Evolutionary conservation across 192 early-diverging fungal species (phyloP).

Genomic region (Coemansia sp.): DNA sequence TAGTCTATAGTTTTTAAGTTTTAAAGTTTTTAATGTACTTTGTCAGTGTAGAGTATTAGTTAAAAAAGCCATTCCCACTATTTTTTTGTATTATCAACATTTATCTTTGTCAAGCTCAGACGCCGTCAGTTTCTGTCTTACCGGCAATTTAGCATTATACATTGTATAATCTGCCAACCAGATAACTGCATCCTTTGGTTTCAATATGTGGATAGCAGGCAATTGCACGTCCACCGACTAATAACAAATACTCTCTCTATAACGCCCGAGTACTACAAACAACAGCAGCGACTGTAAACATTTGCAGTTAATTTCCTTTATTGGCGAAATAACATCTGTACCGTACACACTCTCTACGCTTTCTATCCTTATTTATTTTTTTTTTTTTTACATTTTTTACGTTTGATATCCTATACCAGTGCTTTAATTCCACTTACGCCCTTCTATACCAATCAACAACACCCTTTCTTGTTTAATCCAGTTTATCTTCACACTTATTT

Average conservation of each 20-base stretch:
- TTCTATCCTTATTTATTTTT: background rate
- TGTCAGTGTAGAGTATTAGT: constrained; percentile 15
- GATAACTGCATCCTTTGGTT: background rate
- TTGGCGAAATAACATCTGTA: background rate
- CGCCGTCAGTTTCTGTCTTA: too few species aligned
- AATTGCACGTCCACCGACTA: background rate
- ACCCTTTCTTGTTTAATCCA: background rate
- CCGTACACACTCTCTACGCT: background rate
- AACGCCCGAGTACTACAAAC: background rate
- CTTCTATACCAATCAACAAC: background rate
- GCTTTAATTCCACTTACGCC: too few species aligned
- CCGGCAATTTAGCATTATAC: background rate
- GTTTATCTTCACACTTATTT: background rate
- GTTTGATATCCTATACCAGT: too few species aligned
- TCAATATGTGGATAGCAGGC: background rate
- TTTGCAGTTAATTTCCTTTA: background rate
- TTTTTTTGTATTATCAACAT: background rate
- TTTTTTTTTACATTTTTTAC: background rate
- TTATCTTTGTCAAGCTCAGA: background rate
- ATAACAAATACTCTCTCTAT: background rate
- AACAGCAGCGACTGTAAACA: background rate
- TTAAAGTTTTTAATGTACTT: constrained; percentile 16
- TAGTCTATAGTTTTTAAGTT: constrained; percentile 8
- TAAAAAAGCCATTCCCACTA: background rate
- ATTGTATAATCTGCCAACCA: background rate